Conservation (phyloP, 495 filamentous ascomycete genomes). For the Cercophora newfieldiana region DNA sequence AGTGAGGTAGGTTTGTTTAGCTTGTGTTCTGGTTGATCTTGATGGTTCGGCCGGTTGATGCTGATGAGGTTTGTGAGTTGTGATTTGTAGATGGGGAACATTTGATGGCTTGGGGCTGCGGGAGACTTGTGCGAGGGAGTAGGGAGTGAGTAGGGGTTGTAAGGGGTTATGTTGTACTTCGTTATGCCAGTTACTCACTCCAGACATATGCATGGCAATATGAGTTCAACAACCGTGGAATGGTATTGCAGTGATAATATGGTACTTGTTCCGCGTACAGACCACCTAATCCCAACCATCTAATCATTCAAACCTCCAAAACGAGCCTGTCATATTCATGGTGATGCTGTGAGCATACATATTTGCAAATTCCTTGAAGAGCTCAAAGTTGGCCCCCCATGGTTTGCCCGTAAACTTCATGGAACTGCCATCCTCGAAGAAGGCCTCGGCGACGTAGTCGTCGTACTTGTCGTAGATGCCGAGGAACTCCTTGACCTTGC, state of each 20-base stretch:
- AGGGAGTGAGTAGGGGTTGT: too few species aligned
- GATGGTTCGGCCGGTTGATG: too few species aligned
- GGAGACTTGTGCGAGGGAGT: too few species aligned
- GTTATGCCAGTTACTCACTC: too few species aligned
- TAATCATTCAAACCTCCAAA: neutral
- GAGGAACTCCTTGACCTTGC: neutral
- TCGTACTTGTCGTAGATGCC: conserved; percentile 8
- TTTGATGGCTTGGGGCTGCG: too few species aligned
- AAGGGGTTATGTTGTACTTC: too few species aligned
- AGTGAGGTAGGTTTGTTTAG: neutral
- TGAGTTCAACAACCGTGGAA: too few species aligned
- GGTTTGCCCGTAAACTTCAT: neutral
- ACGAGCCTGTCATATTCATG: conserved; percentile 2
- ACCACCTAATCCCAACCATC: neutral
- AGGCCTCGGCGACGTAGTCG: conserved; percentile 1
- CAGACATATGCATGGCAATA: too few species aligned
- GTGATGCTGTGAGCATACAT: neutral
- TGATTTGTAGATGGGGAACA: too few species aligned
- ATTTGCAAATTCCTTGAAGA: neutral
- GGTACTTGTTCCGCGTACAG: neutral
- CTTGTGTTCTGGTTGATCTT: too few species aligned
- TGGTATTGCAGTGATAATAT: too few species aligned
- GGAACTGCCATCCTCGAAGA: neutral
- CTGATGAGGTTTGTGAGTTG: too few species aligned
- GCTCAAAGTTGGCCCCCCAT: neutral